phyloP scores from a whole-genome alignment of 1,139 yeast genomes.

The Blastobotrys ciferrii region DNA sequence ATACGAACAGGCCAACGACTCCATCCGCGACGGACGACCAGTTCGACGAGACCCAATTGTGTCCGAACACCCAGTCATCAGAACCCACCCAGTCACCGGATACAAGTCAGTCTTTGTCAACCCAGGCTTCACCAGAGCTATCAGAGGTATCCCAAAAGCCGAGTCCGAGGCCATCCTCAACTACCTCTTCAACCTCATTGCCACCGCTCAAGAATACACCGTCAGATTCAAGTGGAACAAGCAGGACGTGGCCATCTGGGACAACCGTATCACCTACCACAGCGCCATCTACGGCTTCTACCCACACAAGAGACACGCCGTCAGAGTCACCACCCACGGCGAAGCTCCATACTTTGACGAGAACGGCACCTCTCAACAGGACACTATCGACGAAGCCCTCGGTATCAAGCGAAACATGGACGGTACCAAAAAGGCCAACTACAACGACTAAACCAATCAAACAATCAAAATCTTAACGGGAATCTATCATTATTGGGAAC shows the following conservation, averaged over 20 bases:
- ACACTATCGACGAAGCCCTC: slow-evolving; percentile 23
- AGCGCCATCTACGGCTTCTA: slow-evolving; percentile 47
- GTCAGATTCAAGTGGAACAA: slow-evolving; percentile 58
- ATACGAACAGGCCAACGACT: slow-evolving; percentile 60
- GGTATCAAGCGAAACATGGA: slow-evolving; percentile 27
- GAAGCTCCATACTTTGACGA: slow-evolving; percentile 38
- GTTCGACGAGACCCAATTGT: slow-evolving; percentile 63
- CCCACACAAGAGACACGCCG: slow-evolving; percentile 58
- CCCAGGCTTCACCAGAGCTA: slow-evolving; percentile 59
- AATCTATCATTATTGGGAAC: background rate
- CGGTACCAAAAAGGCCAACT: slow-evolving; percentile 32
- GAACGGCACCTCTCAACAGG: slow-evolving; percentile 32
- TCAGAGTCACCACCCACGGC: slow-evolving; percentile 66
- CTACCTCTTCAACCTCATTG: slow-evolving; percentile 53
- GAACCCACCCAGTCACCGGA: slow-evolving; percentile 67
- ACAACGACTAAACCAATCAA: slow-evolving; percentile 28
- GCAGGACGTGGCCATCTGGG: slow-evolving; percentile 69
- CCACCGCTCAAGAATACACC: slow-evolving; percentile 52
- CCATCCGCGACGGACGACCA: slow-evolving; percentile 54
- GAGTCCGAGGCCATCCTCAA: slow-evolving; percentile 58
- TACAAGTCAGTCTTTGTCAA: slow-evolving; percentile 59
- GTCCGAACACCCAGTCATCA: slow-evolving; percentile 62
- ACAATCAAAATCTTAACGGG: background rate
- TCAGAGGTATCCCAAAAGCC: slow-evolving; percentile 62
- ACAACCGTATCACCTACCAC: slow-evolving; percentile 64